Percentiles rank a stretch among this genome's conserved stretches.
These are phyloP conservation scores for Penicillium sp. DNA, from an alignment of 2,329 filamentous ascomycete species.

Conservation along the genomic window DNA sequence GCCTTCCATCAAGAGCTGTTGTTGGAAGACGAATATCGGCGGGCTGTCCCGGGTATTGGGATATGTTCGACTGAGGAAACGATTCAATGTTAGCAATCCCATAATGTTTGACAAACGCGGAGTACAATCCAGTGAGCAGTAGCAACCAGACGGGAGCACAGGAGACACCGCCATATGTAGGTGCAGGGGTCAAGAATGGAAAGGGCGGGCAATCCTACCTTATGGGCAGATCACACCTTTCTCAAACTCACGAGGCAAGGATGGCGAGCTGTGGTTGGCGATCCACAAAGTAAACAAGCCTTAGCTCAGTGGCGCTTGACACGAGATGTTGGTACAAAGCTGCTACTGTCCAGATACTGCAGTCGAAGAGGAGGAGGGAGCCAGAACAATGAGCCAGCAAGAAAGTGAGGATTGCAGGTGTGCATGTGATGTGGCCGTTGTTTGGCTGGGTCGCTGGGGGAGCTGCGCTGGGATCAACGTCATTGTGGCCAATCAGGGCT, in stretches of 20 bases:
- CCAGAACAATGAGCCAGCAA: not conserved
- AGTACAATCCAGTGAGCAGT: not conserved
- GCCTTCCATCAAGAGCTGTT: conserved; percentile 36
- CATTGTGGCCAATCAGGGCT: conserved; percentile 5
- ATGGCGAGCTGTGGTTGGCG: conserved; percentile 12
- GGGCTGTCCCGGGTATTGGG: conserved; percentile 34
- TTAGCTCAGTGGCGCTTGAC: conserved; percentile 1
- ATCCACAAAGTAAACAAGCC: conserved; percentile 8
- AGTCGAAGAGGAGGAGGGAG: not conserved
- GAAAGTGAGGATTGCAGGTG: conserved; percentile 1
- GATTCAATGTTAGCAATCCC: conserved; percentile 39
- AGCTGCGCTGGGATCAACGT: conserved; percentile 5
- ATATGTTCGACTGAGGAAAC: conserved; percentile 39
- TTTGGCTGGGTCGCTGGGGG: conserved; percentile 12
- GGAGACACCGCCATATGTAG: not conserved
- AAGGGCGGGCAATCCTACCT: conserved; percentile 3
- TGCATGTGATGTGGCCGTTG: conserved; percentile 7
- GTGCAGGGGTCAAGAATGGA: not conserved
- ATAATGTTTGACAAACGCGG: conserved; percentile 19
- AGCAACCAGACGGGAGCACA: not conserved
- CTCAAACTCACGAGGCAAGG: conserved; percentile 7
- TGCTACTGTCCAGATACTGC: not conserved
- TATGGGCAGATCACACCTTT: conserved; percentile 5
- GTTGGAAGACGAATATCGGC: conserved; percentile 38
- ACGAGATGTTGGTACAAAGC: conserved; percentile 1